Evolutionary conservation across 345 rosid genomes (phyloP).

Genomic region (Camelina sativa): DNA sequence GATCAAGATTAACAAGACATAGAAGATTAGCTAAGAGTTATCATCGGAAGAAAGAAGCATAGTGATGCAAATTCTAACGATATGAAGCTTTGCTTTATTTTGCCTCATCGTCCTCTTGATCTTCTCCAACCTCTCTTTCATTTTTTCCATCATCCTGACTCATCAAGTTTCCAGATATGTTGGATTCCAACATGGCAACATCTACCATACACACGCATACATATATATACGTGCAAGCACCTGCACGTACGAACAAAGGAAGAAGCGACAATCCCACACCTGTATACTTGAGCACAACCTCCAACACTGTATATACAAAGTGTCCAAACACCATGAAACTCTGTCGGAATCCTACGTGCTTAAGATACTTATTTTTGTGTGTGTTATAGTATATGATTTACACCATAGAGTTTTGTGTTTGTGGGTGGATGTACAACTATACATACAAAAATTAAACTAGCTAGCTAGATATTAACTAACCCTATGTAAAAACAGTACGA

Average conservation of each 20-base stretch:
- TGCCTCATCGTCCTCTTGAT: constrained; percentile 69
- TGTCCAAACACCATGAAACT: constrained; percentile 40
- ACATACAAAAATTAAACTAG: not conserved
- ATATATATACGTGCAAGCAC: constrained; percentile 32
- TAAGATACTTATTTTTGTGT: constrained; percentile 8
- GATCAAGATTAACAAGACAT: constrained; percentile 3
- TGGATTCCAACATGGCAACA: constrained; percentile 22
- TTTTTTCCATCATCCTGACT: constrained; percentile 33
- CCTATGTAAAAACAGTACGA: not conserved
- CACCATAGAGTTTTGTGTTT: constrained; percentile 32
- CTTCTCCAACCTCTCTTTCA: constrained; percentile 58
- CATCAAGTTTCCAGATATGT: constrained; percentile 34
- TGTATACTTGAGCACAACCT: constrained; percentile 30
- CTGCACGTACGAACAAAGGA: constrained; percentile 35
- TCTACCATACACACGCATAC: constrained; percentile 30
- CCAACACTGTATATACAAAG: constrained; percentile 36
- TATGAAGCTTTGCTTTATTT: constrained; percentile 63
- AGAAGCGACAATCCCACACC: constrained; percentile 34
- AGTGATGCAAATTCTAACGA: constrained; percentile 63
- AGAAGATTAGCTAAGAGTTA: constrained; percentile 1
- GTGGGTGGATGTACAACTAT: constrained; percentile 33
- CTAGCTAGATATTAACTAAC: not conserved
- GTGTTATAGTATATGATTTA: constrained; percentile 13
- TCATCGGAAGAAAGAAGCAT: constrained; percentile 71
- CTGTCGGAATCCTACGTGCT: constrained; percentile 41